Evolutionary conservation across 495 filamentous ascomycete species (phyloP).

Genomic region (Hypoxylon fragiforme): DNA sequence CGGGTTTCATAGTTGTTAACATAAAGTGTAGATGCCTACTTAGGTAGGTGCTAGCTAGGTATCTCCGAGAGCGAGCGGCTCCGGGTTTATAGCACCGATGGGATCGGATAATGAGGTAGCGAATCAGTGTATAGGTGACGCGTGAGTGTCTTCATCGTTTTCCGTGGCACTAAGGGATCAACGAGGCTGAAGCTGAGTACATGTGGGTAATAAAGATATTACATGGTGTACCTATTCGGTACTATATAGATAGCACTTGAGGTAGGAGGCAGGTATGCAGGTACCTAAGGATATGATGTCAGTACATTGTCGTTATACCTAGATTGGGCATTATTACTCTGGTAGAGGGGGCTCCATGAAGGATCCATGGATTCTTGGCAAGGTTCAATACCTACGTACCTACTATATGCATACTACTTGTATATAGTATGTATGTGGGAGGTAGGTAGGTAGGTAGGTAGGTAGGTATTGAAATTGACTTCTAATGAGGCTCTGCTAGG

Average conservation of each 20-base stretch:
- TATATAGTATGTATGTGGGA: not conserved
- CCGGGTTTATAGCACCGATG: slow-evolving; percentile 6
- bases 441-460: not conserved
- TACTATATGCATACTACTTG: not conserved
- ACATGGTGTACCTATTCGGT: not conserved
- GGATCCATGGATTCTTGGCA: not conserved
- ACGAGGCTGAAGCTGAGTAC: slow-evolving; percentile 29
- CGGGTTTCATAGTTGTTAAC: not conserved
- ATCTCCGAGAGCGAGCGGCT: slow-evolving; percentile 10
- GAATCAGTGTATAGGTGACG: not conserved
- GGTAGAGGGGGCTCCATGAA: not conserved
- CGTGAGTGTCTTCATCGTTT: not conserved
- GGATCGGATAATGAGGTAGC: too few species aligned
- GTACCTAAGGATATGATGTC: too few species aligned
- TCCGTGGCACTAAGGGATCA: slow-evolving; percentile 14
- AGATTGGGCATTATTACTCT: not conserved
- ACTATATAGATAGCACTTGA: too few species aligned
- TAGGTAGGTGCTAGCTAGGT: not conserved
- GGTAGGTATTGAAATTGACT: not conserved
- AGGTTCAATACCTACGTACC: not conserved
- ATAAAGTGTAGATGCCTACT: too few species aligned
- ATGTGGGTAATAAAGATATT: not conserved
- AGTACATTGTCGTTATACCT: too few species aligned
- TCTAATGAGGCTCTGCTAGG: slow-evolving; percentile 8
- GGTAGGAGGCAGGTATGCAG: too few species aligned